These are phyloP conservation scores for Hemisphaericaspora xylanilytica DNA, from an alignment of 1,139 yeast genomes.

Conservation along the genomic window DNA sequence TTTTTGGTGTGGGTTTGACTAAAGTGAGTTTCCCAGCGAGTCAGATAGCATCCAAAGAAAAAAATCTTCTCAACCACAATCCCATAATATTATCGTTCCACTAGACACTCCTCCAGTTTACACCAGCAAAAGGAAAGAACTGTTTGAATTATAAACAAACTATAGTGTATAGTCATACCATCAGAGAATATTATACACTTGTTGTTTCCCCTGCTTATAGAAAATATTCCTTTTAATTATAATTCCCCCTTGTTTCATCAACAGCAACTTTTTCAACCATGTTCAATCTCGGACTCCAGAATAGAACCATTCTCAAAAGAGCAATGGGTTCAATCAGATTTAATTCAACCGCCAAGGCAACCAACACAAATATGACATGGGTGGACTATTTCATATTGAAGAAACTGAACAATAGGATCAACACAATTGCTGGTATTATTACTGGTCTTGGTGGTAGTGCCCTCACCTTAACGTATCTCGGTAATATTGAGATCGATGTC, in stretches of 20 bases:
- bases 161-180: background rate
- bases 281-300: conserved; percentile 13
- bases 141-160: too few relatives aligned
- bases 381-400: conserved; percentile 73
- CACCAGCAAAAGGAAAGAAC: too few relatives aligned
- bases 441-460: conserved; percentile 69
- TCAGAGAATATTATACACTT: too few relatives aligned
- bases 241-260: too few relatives aligned
- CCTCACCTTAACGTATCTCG: conserved; percentile 72
- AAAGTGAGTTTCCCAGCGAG: too few relatives aligned
- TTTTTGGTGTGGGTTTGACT: too few relatives aligned
- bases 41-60: too few relatives aligned
- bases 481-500: conserved; percentile 79
- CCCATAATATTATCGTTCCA: too few relatives aligned
- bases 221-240: background rate
- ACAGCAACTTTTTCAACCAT: conserved; percentile 3
- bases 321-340: conserved; percentile 17
- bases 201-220: background rate
- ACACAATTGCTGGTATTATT: conserved; percentile 61
- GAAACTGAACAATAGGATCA: conserved; percentile 69
- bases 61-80: too few relatives aligned
- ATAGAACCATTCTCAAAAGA: conserved; percentile 10
- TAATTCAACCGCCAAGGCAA: conserved; percentile 20
- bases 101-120: too few relatives aligned
- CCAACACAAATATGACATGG: conserved; percentile 53